These are phyloP conservation scores for Diplodia corticola DNA, from an alignment of 2,329 filamentous ascomycete species.

Conservation along the genomic window DNA sequence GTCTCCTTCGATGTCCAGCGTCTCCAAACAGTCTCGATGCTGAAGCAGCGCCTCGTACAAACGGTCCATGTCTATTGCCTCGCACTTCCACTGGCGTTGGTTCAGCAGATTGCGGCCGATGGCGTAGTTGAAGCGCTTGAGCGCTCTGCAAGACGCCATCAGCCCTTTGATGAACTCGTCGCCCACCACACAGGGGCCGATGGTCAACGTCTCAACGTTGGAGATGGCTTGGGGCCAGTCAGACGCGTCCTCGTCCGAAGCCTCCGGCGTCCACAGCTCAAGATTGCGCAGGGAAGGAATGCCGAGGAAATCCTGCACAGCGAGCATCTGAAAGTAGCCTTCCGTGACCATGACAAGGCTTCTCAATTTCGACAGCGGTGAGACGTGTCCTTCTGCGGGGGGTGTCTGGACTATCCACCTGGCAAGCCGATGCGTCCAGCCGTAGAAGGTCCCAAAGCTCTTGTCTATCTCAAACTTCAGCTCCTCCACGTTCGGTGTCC, in stretches of 20 bases:
- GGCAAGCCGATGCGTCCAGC: constrained; percentile 8
- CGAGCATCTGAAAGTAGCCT: constrained; percentile 5
- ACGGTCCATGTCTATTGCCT: constrained; percentile 6
- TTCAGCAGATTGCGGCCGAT: constrained; percentile 7
- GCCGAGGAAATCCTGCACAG: constrained; percentile 3
- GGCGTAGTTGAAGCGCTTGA: not conserved
- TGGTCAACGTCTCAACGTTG: not conserved
- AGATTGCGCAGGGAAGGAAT: not conserved
- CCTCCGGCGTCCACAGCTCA: constrained; percentile 11
- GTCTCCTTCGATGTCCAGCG: not conserved
- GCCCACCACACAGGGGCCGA: not conserved
- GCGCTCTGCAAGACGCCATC: not conserved
- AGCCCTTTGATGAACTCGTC: constrained; percentile 10
- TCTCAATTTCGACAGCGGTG: not conserved
- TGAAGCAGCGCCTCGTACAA: not conserved
- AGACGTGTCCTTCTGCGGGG: not conserved
- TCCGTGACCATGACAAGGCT: constrained; percentile 4
- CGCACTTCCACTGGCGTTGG: constrained; percentile 1
- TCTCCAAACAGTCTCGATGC: not conserved
- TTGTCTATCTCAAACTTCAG: constrained; percentile 1
- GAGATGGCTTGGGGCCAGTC: not conserved
- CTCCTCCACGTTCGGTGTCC: not conserved
- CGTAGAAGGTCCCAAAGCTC: constrained; percentile 5
- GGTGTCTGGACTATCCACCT: not conserved
- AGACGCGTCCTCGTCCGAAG: not conserved